Evolutionary conservation across 2,329 filamentous ascomycete genomes (phyloP).

Genomic region (Colletotrichum aenigma): DNA sequence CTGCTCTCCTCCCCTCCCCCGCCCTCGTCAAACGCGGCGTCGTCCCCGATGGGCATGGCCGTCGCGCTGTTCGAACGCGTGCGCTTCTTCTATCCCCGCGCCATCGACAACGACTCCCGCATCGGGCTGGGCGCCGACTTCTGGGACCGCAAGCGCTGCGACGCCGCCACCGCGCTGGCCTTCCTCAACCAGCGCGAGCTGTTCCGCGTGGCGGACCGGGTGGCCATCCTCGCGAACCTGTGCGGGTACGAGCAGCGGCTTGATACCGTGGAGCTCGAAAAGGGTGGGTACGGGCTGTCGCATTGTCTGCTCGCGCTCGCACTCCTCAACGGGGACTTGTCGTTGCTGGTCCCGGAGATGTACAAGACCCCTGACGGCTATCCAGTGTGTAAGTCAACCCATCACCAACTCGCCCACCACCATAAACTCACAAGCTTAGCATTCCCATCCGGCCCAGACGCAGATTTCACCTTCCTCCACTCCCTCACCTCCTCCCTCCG

Average conservation of each 20-base stretch:
- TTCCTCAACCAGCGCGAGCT: not conserved
- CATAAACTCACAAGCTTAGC: not conserved
- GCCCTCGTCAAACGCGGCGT: rapidly evolving
- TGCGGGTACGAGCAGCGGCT: not conserved
- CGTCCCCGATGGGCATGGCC: not conserved
- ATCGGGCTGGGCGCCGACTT: not conserved
- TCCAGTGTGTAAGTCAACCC: not conserved
- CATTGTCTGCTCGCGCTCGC: not conserved
- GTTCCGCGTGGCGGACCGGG: not conserved
- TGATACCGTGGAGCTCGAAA: not conserved
- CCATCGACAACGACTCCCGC: not conserved
- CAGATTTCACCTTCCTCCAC: not conserved
- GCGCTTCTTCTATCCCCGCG: not conserved
- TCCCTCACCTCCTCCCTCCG: not conserved
- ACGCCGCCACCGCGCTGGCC: not conserved
- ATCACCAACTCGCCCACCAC: not conserved
- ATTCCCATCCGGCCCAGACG: not conserved
- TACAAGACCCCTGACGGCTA: rapidly evolving
- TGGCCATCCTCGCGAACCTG: not conserved
- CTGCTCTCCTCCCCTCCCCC: not conserved
- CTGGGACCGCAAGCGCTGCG: not conserved
- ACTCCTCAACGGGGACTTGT: not conserved
- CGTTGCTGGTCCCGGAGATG: not conserved
- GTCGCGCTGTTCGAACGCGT: not conserved
- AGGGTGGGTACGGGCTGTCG: not conserved